These are phyloP conservation scores for Podaxis sp. DNA, from an alignment of 768 basidiomycete species.

Conservation along the genomic window DNA sequence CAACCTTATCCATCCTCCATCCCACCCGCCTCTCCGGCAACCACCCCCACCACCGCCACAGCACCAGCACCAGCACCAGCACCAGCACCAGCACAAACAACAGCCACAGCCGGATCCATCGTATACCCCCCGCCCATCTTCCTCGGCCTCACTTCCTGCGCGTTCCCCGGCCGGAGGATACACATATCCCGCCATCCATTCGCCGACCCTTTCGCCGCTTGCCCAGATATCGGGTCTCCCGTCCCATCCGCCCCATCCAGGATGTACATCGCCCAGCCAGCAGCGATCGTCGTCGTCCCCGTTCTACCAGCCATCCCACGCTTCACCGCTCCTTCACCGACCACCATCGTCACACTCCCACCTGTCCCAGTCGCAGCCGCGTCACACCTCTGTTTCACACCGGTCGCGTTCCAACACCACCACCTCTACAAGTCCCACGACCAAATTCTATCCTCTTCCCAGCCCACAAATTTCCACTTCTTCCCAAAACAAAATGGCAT, in stretches of 20 bases:
- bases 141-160: constrained; percentile 11
- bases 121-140: constrained; percentile 7
- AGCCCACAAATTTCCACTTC: constrained; percentile 14
- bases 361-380: constrained; percentile 11
- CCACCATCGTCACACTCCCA: constrained; percentile 12
- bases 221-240: not conserved
- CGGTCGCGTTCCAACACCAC: constrained; percentile 16
- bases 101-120: not conserved
- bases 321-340: constrained; percentile 13
- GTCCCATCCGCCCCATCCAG: not conserved
- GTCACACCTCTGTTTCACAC: constrained; percentile 9
- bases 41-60: constrained; percentile 9
- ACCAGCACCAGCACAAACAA: not conserved
- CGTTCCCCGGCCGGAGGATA: constrained; percentile 8
- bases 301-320: constrained; percentile 11
- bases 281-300: constrained; percentile 14
- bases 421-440: constrained; percentile 9
- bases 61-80: not conserved
- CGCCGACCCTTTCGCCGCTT: constrained; percentile 8
- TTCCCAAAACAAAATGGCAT: constrained; percentile 19
- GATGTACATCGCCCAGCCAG: not conserved
- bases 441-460: constrained; percentile 12
- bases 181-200: constrained; percentile 1
- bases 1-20: constrained; percentile 14
- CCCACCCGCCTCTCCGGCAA: constrained; percentile 3